Conservation (phyloP, 2,329 filamentous ascomycete genomes). For the Alternaria novae-zelandiae region DNA sequence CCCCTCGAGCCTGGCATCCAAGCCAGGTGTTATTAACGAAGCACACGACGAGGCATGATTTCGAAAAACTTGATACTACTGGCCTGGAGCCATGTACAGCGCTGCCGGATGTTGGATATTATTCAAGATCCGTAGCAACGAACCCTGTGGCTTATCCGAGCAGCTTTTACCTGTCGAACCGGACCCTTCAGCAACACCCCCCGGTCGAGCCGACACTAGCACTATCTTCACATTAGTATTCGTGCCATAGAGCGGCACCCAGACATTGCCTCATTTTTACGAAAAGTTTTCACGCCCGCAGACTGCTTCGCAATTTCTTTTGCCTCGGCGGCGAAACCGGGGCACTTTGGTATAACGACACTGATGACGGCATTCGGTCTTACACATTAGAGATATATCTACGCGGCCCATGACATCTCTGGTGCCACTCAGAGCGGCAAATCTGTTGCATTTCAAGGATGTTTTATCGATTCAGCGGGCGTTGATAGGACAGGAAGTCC, state of each 20-base stretch:
- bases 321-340: conserved; percentile 4
- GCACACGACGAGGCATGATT: conserved; percentile 47
- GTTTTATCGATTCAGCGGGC: conserved; percentile 17
- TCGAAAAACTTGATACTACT: background rate
- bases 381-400: conserved; percentile 1
- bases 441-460: conserved; percentile 21
- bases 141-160: conserved; percentile 1
- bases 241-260: background rate
- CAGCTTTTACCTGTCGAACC: conserved; percentile 2
- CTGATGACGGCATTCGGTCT: conserved; percentile 18
- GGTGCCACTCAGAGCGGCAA: conserved; percentile 2
- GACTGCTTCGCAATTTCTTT: conserved; percentile 11
- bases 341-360: conserved; percentile 18
- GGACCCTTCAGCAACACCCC: background rate
- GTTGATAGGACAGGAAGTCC: conserved; percentile 11
- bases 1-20: conserved; percentile 38
- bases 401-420: background rate
- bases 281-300: conserved; percentile 20
- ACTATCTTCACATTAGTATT: conserved; percentile 1
- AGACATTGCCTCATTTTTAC: conserved; percentile 1
- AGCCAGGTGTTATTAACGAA: conserved; percentile 48
- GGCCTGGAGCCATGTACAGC: conserved; percentile 6
- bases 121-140: background rate
- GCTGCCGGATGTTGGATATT: background rate
- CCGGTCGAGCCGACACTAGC: background rate